These are phyloP conservation scores for Xylariaceae sp. DNA, from an alignment of 2,329 filamentous ascomycete genomes.

Conservation along the genomic window DNA sequence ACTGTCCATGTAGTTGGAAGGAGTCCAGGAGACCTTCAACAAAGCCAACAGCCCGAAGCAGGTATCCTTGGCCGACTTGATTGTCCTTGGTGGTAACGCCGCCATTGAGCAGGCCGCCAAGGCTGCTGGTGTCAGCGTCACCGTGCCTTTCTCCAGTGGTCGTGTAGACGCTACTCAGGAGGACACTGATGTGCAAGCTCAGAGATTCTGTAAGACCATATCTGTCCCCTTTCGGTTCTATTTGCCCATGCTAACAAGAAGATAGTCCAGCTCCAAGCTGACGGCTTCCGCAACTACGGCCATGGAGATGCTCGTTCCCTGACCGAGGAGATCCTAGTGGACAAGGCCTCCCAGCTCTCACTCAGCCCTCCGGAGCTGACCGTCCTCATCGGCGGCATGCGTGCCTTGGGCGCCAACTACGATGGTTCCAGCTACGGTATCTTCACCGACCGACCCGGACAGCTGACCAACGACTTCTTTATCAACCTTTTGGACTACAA, in stretches of 20 bases:
- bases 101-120: conserved; percentile 67
- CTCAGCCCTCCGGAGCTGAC: conserved; percentile 67
- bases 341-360: conserved; percentile 65
- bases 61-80: conserved; percentile 71
- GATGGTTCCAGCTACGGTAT: conserved; percentile 65
- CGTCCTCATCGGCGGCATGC: conserved; percentile 67
- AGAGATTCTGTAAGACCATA: conserved; percentile 43
- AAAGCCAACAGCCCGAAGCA: conserved; percentile 56
- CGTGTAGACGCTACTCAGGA: conserved; percentile 68
- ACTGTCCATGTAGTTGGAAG: conserved; percentile 42
- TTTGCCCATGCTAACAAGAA: not conserved
- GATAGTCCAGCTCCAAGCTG: conserved; percentile 58
- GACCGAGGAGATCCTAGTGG: conserved; percentile 66
- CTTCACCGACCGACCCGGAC: conserved; percentile 62
- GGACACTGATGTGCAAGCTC: conserved; percentile 63
- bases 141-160: conserved; percentile 68
- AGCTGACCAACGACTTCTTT: conserved; percentile 77
- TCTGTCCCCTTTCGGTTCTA: not conserved
- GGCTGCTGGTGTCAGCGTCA: conserved; percentile 43
- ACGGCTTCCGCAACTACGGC: conserved; percentile 78
- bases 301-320: conserved; percentile 54
- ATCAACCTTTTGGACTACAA: conserved; percentile 67
- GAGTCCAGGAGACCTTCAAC: conserved; percentile 64
- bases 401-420: conserved; percentile 64
- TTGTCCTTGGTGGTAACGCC: conserved; percentile 67